Base-by-base conservation (phyloP, 768 basidiomycete genomes). In the Trametes maxima region DNA sequence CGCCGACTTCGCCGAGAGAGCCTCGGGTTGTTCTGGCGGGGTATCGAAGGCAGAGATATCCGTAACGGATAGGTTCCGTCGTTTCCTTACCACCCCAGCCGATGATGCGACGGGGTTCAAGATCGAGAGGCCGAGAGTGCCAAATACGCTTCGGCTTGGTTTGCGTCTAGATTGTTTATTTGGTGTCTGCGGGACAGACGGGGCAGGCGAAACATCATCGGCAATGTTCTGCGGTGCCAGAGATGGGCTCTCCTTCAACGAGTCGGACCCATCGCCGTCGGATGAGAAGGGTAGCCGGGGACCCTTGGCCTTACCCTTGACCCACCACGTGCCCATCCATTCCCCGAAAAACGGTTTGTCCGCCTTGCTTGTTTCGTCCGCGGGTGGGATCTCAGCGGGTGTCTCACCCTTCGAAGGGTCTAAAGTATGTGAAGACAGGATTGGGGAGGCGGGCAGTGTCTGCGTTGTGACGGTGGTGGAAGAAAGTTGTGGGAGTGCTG, bases 251-350 rank as follows among this genome's bases (percentile, higher is more conserved):
- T 64, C 62, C 63, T 61, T 42, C 67, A 50, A 5, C 14, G 51
- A 50, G 40, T 57, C 63, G 19, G 54, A 8, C 22, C 24, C 28
- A 1, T 53, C 53, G 17, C 22, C 47, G 2, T 59, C 57, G 16
- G 37, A 17, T 10, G 60, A 43, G 39, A 54, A 62, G 0, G 62
- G 56, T 10, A 56, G 11, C 12, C 42, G 57, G 1, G 62, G 39
- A 5, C 45, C 60, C 22, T 54, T 63, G 11, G 56, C 37, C 64
- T 74, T 82, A 36, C 82, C 79, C 69, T 86, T 86, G 17, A 75
- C 78, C 80, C 89, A 87, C 86, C 84, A 89, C 0, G 82, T 85
- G 0, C 90, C 89, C 80, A 92, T 84, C 90, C 90, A 92, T 49
- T 88, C 86, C 19, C 87, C 85, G 48, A 90, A 67, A 2, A 71